Base-by-base conservation (phyloP, 2,329 filamentous ascomycete species). In the Monosporascus ibericus region DNA sequence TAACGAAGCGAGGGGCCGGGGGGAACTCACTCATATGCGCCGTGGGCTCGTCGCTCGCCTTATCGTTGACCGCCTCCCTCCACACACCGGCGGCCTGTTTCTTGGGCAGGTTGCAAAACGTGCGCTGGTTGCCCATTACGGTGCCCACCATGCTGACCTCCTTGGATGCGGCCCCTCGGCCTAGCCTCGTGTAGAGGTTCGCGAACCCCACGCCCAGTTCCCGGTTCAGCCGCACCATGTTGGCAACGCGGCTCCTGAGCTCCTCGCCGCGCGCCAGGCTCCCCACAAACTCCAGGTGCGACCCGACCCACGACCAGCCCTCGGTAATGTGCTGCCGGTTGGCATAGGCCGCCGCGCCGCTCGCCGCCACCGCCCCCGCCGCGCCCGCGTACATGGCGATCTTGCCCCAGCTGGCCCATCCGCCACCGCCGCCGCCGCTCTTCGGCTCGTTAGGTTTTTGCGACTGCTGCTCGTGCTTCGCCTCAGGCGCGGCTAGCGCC, bases 281-380 rank as follows among this genome's bases (percentile, higher is more conserved):
- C 2, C 91, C 90, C 1, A 97, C 89, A 63, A 97, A 99, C 68
- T 94, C 89, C 25, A 99, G 82, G 70, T 99, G 94, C 37, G 89
- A 94, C 17, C 87, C 84, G 15, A 89, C 89, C 91, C 92, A 97
- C 9, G 76, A 76, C 74, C 86, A 86, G 7, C 92, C 88, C 54
- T 86, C 79, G 3, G 80, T 82, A 55, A 97, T 82, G 57, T 90
- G 85, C 34, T 95, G 88, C 51, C 90, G 83, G 62, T 94, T 91
- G 62, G 88, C 77, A 74, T 95, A 97, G 11, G 92, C 88, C 7
- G 91, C 91, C 1, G 89, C 89, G 0, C 88, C 87, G 7, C 89
- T 90, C 0, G 88, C 92, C 1, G 86, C 88, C 0, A 92, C 85
- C 0, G 92, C 85, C 0, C 88, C 88, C 0, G 89, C 91, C 0